A percentile compares a stretch with the other conserved stretches of the same genome.
Evolutionary conservation across 2,329 filamentous ascomycete species (phyloP).

Genomic region (Podosphaera aphanis): DNA sequence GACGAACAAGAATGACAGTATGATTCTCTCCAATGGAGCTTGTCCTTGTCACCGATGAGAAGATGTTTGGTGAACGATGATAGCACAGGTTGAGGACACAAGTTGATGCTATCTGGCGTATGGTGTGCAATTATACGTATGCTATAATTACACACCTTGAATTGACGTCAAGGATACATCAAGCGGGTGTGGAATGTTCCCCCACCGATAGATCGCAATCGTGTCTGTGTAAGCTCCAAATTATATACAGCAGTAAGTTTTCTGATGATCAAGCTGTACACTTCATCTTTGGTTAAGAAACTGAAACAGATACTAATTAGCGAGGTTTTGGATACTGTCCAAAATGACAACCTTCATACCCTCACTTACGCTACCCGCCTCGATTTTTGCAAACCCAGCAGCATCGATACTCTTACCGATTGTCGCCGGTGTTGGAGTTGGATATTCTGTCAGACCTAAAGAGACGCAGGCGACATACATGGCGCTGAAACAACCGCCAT

Average conservation of each 20-base stretch:
- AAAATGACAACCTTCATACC: constrained; percentile 61
- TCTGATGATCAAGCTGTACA: too few species aligned
- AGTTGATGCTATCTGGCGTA: not conserved
- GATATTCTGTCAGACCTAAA: constrained; percentile 37
- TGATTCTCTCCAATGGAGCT: constrained; percentile 5
- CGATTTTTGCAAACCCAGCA: constrained; percentile 48
- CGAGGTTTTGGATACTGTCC: too few species aligned
- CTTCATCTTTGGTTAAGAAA: not conserved
- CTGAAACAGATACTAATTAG: not conserved
- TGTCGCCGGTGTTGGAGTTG: constrained; percentile 47
- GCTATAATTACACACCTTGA: not conserved
- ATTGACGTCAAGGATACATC: too few species aligned
- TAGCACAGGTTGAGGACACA: not conserved
- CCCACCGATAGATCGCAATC: too few species aligned
- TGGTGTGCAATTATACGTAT: not conserved
- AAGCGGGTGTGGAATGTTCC: too few species aligned
- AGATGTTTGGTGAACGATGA: constrained; percentile 4
- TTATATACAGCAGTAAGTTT: too few species aligned
- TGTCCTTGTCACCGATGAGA: constrained; percentile 5
- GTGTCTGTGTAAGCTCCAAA: too few species aligned
- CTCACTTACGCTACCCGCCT: constrained; percentile 48
- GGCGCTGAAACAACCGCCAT: constrained; percentile 42
- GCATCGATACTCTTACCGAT: constrained; percentile 56
- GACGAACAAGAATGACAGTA: constrained; percentile 16
- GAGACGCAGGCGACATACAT: constrained; percentile 38